A percentile compares a stretch with the other conserved stretches of the same genome.
phyloP scores from a whole-genome alignment of 2,329 filamentous ascomycete genomes.

The Nemania diffusa region DNA sequence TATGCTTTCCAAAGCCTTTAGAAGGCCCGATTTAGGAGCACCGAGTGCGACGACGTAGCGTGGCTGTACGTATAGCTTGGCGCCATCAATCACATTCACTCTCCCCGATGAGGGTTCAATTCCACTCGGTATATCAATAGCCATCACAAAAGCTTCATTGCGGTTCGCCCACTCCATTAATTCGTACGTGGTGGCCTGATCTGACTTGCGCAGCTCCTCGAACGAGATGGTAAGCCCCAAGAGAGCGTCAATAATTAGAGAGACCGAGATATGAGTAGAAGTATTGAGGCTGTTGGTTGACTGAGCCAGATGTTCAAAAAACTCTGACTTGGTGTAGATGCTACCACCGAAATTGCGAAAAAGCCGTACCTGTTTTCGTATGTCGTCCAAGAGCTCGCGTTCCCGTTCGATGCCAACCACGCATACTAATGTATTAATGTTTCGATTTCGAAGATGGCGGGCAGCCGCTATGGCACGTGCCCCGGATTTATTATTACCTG shows the following conservation, averaged over 20 bases:
- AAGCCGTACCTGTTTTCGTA: conserved; percentile 83
- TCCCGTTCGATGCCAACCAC: conserved; percentile 87
- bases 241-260: conserved; percentile 76
- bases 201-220: conserved; percentile 83
- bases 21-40: conserved; percentile 84
- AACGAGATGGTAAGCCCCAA: conserved; percentile 89
- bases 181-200: conserved; percentile 86
- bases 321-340: conserved; percentile 69
- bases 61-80: conserved; percentile 81
- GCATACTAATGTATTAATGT: conserved; percentile 82
- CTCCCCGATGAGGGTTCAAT: conserved; percentile 82
- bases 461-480: conserved; percentile 86
- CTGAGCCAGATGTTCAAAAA: conserved; percentile 69
- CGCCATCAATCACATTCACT: conserved; percentile 74
- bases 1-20: conserved; percentile 77
- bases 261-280: conserved; percentile 45
- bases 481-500: conserved; percentile 93
- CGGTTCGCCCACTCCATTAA: conserved; percentile 95
- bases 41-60: conserved; percentile 87
- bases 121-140: conserved; percentile 91
- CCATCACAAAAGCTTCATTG: conserved; percentile 81
- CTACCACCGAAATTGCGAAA: conserved; percentile 85
- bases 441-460: conserved; percentile 86
- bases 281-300: conserved; percentile 49
- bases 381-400: conserved; percentile 80